Percentiles rank a stretch among this genome's conserved stretches.
Evolutionary conservation across 176 grass and related monocot species (phyloP).

Genomic region (Triticum monococcum): DNA sequence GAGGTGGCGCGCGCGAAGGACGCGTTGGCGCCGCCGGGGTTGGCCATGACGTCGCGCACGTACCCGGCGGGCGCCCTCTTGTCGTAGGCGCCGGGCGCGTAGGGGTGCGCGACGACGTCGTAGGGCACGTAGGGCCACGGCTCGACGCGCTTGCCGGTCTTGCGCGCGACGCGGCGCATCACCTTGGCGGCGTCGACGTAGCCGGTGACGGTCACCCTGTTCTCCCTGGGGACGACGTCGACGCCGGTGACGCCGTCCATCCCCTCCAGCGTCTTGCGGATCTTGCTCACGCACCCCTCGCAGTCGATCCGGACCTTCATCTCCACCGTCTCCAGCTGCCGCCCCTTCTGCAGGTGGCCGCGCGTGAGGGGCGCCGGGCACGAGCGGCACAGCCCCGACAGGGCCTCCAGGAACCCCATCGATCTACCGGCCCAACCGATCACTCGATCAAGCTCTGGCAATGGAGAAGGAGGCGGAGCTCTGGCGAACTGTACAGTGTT

Average conservation of each 20-base stretch:
- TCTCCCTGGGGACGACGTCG: slow-evolving; percentile 36
- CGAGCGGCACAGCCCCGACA: background rate
- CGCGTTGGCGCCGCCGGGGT: slow-evolving; percentile 19
- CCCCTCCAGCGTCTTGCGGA: background rate
- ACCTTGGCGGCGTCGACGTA: slow-evolving; percentile 52
- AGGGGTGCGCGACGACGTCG: slow-evolving; percentile 42
- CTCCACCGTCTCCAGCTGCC: slow-evolving; percentile 30
- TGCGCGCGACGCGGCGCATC: slow-evolving; percentile 36
- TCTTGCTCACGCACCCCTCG: slow-evolving; percentile 27
- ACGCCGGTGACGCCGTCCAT: slow-evolving; percentile 13
- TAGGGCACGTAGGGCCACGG: slow-evolving; percentile 61
- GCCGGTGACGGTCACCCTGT: slow-evolving; percentile 55
- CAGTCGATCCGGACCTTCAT: slow-evolving; percentile 37
- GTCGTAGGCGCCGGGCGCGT: slow-evolving; percentile 51
- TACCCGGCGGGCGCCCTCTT: slow-evolving; percentile 50
- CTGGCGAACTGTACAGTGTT: background rate
- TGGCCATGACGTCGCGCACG: slow-evolving; percentile 33
- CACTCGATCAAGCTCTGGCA: background rate
- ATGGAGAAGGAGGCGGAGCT: background rate
- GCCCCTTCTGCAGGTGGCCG: background rate
- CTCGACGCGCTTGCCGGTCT: slow-evolving; percentile 51
- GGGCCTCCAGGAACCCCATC: slow-evolving; percentile 5
- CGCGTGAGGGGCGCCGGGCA: background rate
- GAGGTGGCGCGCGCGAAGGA: slow-evolving; percentile 44
- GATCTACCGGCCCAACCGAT: background rate